Conservation (phyloP, 2,329 filamentous ascomycete genomes). For the Acephala macrosclerotiorum region DNA sequence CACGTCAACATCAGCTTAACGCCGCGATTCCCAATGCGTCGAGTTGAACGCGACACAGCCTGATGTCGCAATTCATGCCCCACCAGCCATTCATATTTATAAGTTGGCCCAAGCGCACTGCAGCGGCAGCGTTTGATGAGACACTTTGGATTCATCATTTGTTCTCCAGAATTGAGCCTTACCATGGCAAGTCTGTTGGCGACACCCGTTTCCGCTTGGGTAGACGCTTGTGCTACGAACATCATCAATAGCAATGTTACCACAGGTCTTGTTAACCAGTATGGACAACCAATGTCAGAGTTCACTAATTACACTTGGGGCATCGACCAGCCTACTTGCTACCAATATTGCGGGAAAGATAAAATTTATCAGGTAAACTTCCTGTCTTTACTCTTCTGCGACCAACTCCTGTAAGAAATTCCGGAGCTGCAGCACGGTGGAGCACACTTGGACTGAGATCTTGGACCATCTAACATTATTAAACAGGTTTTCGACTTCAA, state of each 20-base stretch:
- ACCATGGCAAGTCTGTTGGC: neutral
- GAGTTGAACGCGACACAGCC: too few species aligned
- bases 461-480: neutral
- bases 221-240: neutral
- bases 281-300: conserved; percentile 2
- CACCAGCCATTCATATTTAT: too few species aligned
- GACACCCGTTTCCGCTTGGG: neutral
- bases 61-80: too few species aligned
- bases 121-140: too few species aligned
- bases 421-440: too few species aligned
- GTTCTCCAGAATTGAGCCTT: too few species aligned
- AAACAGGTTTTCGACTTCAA: too few species aligned
- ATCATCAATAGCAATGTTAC: neutral
- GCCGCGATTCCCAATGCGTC: too few species aligned
- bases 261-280: neutral
- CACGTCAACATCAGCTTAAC: too few species aligned
- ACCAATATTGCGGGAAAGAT: conserved; percentile 1
- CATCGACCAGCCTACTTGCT: conserved; percentile 1
- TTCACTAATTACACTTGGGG: conserved; percentile 7
- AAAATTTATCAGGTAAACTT: conserved; percentile 2
- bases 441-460: neutral
- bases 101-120: too few species aligned
- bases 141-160: too few species aligned
- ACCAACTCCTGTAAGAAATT: too few species aligned
- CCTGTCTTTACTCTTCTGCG: neutral